phyloP scores from a whole-genome alignment of 2,329 filamentous ascomycete genomes.

The Paraphoma sp. region DNA sequence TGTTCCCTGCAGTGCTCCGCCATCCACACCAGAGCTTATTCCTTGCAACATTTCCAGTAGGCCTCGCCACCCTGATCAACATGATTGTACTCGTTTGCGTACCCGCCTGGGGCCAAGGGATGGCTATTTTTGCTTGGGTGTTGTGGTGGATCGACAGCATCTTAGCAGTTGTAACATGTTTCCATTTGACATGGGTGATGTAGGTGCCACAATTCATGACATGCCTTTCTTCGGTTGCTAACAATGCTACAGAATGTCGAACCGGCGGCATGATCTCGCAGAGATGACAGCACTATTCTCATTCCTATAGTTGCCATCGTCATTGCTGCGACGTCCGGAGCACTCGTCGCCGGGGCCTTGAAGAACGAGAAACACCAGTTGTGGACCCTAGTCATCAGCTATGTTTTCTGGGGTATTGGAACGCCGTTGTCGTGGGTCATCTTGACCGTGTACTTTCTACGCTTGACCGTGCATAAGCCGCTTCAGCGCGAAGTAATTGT shows the following conservation, averaged over 20 bases:
- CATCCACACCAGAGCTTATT: slow-evolving; percentile 71
- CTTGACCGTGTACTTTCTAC: slow-evolving; percentile 70
- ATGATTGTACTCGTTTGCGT: slow-evolving; percentile 66
- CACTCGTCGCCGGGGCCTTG: slow-evolving; percentile 65
- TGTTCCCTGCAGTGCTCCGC: slow-evolving; percentile 63
- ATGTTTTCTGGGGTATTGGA: slow-evolving; percentile 71
- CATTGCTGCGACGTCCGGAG: slow-evolving; percentile 67
- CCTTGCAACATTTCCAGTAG: slow-evolving; percentile 69
- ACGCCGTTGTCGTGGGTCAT: slow-evolving; percentile 64
- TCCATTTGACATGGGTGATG: slow-evolving; percentile 40
- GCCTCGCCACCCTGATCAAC: slow-evolving; percentile 68
- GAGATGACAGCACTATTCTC: slow-evolving; percentile 66
- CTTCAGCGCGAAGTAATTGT: slow-evolving; percentile 70
- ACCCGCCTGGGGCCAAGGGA: slow-evolving; percentile 62
- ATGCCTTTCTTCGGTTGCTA: neutral
- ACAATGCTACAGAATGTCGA: slow-evolving; percentile 2
- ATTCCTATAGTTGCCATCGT: slow-evolving; percentile 69
- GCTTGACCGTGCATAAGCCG: slow-evolving; percentile 67
- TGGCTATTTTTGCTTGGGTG: slow-evolving; percentile 50
- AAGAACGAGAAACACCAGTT: slow-evolving; percentile 59
- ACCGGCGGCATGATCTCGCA: slow-evolving; percentile 2
- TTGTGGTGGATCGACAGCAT: slow-evolving; percentile 55
- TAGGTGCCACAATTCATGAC: slow-evolving; percentile 49
- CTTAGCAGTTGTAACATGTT: slow-evolving; percentile 26
- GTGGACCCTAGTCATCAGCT: slow-evolving; percentile 66